These are phyloP conservation scores for Thelonectria olida DNA, from an alignment of 2,329 filamentous ascomycete genomes.

Conservation along the genomic window DNA sequence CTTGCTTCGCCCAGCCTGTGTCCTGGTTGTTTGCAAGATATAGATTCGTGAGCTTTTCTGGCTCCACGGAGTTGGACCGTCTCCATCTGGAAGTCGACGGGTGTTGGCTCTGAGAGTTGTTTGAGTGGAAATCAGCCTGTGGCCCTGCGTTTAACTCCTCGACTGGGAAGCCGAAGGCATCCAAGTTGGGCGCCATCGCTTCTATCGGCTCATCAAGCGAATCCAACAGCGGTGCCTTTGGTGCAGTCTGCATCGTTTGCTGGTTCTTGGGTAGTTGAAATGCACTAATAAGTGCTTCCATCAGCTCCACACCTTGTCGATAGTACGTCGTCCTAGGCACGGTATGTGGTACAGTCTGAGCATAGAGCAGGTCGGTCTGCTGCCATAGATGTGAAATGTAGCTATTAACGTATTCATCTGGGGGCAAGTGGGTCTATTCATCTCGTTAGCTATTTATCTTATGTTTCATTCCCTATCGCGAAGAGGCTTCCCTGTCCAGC, in stretches of 20 bases:
- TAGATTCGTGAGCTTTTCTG: too few species aligned
- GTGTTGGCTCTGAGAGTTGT: too few species aligned
- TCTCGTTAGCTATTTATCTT: slow-evolving; percentile 21
- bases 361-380: slow-evolving; percentile 56
- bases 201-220: slow-evolving; percentile 32
- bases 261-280: slow-evolving; percentile 9
- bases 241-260: slow-evolving; percentile 14
- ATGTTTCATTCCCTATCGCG: too few species aligned
- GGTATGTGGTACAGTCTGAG: slow-evolving; percentile 15
- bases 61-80: too few species aligned
- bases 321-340: slow-evolving; percentile 54
- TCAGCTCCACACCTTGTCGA: slow-evolving; percentile 49
- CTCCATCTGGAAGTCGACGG: too few species aligned
- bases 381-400: slow-evolving; percentile 53
- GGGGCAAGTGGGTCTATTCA: slow-evolving; percentile 48
- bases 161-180: slow-evolving; percentile 34
- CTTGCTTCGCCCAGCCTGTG: too few species aligned
- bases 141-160: too few species aligned
- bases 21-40: too few species aligned
- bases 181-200: slow-evolving; percentile 18
- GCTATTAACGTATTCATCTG: slow-evolving; percentile 49
- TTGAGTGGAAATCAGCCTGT: too few species aligned
- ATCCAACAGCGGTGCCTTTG: slow-evolving; percentile 20
- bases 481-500: slow-evolving; percentile 56
- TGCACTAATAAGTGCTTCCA: slow-evolving; percentile 49